Base-by-base conservation (phyloP, 2,329 filamentous ascomycete species). In the Aureobasidium lini region DNA sequence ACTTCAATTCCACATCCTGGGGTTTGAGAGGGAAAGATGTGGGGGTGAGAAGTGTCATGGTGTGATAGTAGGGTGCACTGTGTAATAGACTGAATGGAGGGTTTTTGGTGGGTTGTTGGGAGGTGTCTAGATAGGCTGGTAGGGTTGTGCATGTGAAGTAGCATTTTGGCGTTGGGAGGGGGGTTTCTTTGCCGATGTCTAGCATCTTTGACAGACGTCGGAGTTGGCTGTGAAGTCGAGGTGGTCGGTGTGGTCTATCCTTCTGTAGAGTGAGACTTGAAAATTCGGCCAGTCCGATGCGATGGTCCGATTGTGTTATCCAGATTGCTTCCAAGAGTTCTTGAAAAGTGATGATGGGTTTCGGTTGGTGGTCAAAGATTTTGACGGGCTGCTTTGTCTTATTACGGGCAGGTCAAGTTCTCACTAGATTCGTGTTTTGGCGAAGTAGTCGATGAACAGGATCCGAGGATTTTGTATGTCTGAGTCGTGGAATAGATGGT, bases 81-180 rank as follows among this genome's bases (percentile, higher is more conserved):
- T 82, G 72, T 63, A 96, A n/a, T 2, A 48, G 43, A 40, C 43
- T 57, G 79, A 93, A 96, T 3, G 90, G 92, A 66, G 88, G 85
- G 67, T 84, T 86, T 69, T 88, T 92, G 6, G 76, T 78, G 1
- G 90, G 87, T 32, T 83, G 80, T 67, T 90, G 87, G 60, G 82
- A 80, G 6, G 84, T 79, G 70, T 95, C 84, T 46, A 93, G 77
- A 73, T 89, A 87, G 32, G 79, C 76, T 29, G 79, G 77, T 71
- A 93, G 82, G 11, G 78, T 77, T 42, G 84, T 84, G 67, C 89
- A 83, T 0, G 86, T 88, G 64, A 90, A 85, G 71, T 83, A 87
- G 72, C 89, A 92, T 79, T 88, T 94, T 37, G 70, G 69, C 18
- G 61, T 64, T 11, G 66, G 64, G 3, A 64, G 61, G 2, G 10